phyloP scores from a whole-genome alignment of 441 rosid species.

The Omphalea diandra region DNA sequence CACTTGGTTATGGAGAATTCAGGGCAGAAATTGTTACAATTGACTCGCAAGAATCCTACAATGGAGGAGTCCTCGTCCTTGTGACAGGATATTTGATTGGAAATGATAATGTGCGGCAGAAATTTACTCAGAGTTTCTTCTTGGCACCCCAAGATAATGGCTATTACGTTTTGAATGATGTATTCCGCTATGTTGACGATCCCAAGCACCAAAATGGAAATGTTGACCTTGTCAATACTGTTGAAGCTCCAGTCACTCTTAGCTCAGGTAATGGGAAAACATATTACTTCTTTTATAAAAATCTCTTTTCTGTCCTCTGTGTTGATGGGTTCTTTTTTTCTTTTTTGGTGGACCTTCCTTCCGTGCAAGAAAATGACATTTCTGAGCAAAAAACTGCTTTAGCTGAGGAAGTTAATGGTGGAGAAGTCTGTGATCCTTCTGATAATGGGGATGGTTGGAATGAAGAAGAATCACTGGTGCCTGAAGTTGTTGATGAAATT shows the following conservation, averaged over 20 bases:
- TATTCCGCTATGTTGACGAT: slow-evolving; percentile 64
- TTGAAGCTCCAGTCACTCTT: slow-evolving; percentile 32
- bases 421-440: slow-evolving; percentile 47
- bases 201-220: slow-evolving; percentile 27
- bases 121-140: slow-evolving; percentile 85
- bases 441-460: slow-evolving; percentile 52
- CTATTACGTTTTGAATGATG: slow-evolving; percentile 86
- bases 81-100: slow-evolving; percentile 80
- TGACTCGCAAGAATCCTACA: slow-evolving; percentile 76
- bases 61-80: slow-evolving; percentile 69
- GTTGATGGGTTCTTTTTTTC: slow-evolving; percentile 20
- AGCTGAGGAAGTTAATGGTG: slow-evolving; percentile 39
- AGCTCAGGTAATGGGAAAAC: slow-evolving; percentile 45
- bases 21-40: slow-evolving; percentile 60
- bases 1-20: slow-evolving; percentile 51
- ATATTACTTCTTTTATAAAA: neutral
- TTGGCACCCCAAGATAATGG: slow-evolving; percentile 97
- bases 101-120: slow-evolving; percentile 41
- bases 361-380: slow-evolving; percentile 32
- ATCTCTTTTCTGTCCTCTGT: slow-evolving; percentile 1
- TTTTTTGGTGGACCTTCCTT: slow-evolving; percentile 32
- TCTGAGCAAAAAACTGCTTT: slow-evolving; percentile 31
- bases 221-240: slow-evolving; percentile 23
- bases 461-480: slow-evolving; percentile 49
- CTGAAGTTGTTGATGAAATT: slow-evolving; percentile 58